Conservation (phyloP, 2,329 filamentous ascomycete genomes). For the Fusarium albidum region DNA sequence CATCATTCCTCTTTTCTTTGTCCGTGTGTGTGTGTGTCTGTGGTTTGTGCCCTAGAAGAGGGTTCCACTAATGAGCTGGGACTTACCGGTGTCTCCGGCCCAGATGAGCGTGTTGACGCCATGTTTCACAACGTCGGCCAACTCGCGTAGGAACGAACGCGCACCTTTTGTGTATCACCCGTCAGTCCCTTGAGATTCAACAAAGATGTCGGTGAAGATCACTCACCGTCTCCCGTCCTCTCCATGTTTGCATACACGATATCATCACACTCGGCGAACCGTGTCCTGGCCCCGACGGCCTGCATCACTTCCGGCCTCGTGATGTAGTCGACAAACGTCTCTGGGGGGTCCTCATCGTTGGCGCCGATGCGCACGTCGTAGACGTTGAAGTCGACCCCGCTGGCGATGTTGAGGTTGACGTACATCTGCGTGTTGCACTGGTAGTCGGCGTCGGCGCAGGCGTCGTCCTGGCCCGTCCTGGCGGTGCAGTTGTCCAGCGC, state of each 20-base stretch:
- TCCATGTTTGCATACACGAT: slow-evolving; percentile 35
- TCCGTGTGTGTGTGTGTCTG: no score
- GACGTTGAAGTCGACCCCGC: slow-evolving; percentile 49
- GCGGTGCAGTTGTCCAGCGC: slow-evolving; percentile 36
- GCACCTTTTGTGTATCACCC: slow-evolving; percentile 44
- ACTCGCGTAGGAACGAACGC: slow-evolving; percentile 53
- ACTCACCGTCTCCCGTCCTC: slow-evolving; percentile 36
- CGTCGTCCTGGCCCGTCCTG: slow-evolving; percentile 34
- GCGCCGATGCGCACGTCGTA: slow-evolving; percentile 54
- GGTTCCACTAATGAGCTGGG: background rate
- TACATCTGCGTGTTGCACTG: slow-evolving; percentile 42
- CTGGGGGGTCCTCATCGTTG: slow-evolving; percentile 33
- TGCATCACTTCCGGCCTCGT: slow-evolving; percentile 36
- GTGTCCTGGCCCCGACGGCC: slow-evolving; percentile 36
- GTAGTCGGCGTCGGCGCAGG: slow-evolving; percentile 38
- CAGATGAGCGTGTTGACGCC: slow-evolving; percentile 60
- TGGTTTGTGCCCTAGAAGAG: background rate
- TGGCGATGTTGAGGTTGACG: slow-evolving; percentile 33
- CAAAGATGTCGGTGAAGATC: background rate
- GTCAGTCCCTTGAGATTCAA: slow-evolving; percentile 12
- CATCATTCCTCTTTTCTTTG: no score
- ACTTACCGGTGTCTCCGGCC: slow-evolving; percentile 60
- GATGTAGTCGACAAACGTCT: slow-evolving; percentile 37
- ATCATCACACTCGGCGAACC: slow-evolving; percentile 37
- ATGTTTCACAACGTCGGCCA: slow-evolving; percentile 55